Evolutionary conservation across 192 early-diverging fungal species (phyloP).

Genomic region (Podila clonocystis): DNA sequence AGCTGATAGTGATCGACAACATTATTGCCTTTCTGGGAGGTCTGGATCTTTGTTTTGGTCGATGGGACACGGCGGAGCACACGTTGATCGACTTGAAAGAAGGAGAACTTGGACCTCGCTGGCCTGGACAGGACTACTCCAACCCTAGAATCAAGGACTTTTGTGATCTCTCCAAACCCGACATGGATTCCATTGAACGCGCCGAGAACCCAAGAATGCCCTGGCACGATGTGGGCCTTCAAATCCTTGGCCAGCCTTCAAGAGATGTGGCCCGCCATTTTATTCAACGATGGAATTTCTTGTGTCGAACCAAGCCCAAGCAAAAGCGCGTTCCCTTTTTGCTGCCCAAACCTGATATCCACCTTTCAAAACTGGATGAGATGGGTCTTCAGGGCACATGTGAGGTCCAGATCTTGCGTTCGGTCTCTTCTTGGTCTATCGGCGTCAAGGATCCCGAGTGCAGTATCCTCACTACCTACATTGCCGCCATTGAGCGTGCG

Average conservation of each 20-base stretch:
- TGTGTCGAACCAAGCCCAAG: constrained; percentile 67
- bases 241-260: constrained; percentile 77
- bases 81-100: constrained; percentile 69
- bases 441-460: constrained; percentile 69
- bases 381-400: constrained; percentile 65
- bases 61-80: constrained; percentile 83
- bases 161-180: constrained; percentile 61
- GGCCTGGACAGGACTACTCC: constrained; percentile 82
- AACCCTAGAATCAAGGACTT: constrained; percentile 86
- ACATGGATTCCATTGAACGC: constrained; percentile 60
- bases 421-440: constrained; percentile 74
- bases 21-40: constrained; percentile 86
- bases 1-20: constrained; percentile 80
- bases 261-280: constrained; percentile 86
- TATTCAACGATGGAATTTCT: constrained; percentile 88
- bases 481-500: constrained; percentile 75
- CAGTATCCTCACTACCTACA: constrained; percentile 82
- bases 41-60: constrained; percentile 85
- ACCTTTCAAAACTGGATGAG: constrained; percentile 55
- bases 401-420: constrained; percentile 72
- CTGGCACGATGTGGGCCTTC: constrained; percentile 87
- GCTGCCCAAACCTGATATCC: constrained; percentile 72
- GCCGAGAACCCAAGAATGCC: constrained; percentile 75
- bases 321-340: constrained; percentile 70
- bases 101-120: constrained; percentile 48